Conservation (phyloP, 345 rosid genomes). For the Pugionium dolabratum region DNA sequence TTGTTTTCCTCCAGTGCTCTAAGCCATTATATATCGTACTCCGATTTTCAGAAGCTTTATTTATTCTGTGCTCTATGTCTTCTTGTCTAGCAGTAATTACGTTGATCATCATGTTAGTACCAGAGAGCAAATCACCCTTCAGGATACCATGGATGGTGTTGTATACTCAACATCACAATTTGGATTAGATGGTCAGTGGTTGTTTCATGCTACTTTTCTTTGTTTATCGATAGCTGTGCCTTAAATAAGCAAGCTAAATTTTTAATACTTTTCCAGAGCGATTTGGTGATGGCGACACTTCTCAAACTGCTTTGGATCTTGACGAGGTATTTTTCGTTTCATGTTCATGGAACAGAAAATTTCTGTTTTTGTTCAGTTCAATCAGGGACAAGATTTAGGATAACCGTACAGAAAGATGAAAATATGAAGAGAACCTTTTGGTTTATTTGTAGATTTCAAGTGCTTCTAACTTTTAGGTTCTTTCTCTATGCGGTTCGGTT, state of each 20-base stretch:
- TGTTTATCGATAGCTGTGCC: slow-evolving; percentile 22
- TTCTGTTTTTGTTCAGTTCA: slow-evolving; percentile 12
- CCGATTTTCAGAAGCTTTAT: slow-evolving; percentile 3
- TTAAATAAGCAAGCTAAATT: slow-evolving; percentile 14
- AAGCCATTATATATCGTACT: not conserved
- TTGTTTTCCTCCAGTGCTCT: not conserved
- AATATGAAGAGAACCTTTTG: not conserved
- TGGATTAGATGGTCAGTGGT: slow-evolving; percentile 92
- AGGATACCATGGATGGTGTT: slow-evolving; percentile 96
- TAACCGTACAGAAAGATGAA: slow-evolving; percentile 9
- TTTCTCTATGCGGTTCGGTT: slow-evolving; percentile 4
- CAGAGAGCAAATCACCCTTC: slow-evolving; percentile 97
- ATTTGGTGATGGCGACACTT: slow-evolving; percentile 96
- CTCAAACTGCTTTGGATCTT: slow-evolving; percentile 87
- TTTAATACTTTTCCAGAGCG: slow-evolving; percentile 62
- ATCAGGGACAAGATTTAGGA: slow-evolving; percentile 20
- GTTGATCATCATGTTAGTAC: slow-evolving; percentile 96
- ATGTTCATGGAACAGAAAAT: not conserved
- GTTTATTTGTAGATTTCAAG: slow-evolving; percentile 20
- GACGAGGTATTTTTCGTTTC: slow-evolving; percentile 65
- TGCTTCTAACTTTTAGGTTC: slow-evolving; percentile 19
- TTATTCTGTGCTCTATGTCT: slow-evolving; percentile 23
- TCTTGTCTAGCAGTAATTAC: slow-evolving; percentile 66
- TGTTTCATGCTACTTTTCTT: slow-evolving; percentile 26
- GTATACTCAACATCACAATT: slow-evolving; percentile 92